phyloP scores from a whole-genome alignment of 2,329 filamentous ascomycete species.

The Blumeriella jaapii region DNA sequence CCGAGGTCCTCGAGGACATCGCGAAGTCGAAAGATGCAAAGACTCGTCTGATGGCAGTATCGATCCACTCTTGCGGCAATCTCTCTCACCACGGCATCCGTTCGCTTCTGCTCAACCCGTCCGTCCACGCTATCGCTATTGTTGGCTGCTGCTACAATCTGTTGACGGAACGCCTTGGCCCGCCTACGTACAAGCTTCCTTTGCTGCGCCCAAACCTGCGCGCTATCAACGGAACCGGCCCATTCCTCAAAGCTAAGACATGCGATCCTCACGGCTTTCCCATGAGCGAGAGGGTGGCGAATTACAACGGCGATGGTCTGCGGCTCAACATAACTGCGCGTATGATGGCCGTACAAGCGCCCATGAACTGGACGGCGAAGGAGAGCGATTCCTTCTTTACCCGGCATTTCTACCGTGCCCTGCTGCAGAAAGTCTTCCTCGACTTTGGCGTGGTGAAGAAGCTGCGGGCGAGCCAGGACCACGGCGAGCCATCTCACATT shows the following conservation, averaged over 20 bases:
- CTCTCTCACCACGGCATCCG: conserved; percentile 90
- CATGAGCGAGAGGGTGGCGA: conserved; percentile 64
- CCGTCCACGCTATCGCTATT: conserved; percentile 82
- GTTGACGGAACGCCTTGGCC: conserved; percentile 77
- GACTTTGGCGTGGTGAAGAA: conserved; percentile 67
- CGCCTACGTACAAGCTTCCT: conserved; percentile 76
- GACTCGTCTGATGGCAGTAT: conserved; percentile 68
- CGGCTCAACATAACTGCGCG: conserved; percentile 89
- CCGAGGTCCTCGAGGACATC: conserved; percentile 12
- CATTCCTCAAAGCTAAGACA: conserved; percentile 55
- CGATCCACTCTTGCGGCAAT: conserved; percentile 94
- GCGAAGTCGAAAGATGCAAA: conserved; percentile 16
- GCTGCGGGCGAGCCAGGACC: conserved; percentile 18
- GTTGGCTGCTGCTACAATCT: conserved; percentile 98
- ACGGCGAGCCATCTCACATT: conserved; percentile 6
- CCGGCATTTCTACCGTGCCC: conserved; percentile 81
- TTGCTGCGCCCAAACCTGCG: conserved; percentile 59
- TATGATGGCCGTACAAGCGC: conserved; percentile 97
- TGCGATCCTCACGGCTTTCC: conserved; percentile 87
- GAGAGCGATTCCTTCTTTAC: conserved; percentile 86
- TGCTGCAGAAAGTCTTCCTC: conserved; percentile 85
- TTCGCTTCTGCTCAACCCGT: conserved; percentile 72
- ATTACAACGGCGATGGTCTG: conserved; percentile 49
- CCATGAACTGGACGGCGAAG: conserved; percentile 73
- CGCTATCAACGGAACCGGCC: conserved; percentile 52